Percentiles rank a stretch among this genome's conserved stretches.
Conservation (phyloP, 805 yeast genomes). For the Sugiyamaella americana region DNA sequence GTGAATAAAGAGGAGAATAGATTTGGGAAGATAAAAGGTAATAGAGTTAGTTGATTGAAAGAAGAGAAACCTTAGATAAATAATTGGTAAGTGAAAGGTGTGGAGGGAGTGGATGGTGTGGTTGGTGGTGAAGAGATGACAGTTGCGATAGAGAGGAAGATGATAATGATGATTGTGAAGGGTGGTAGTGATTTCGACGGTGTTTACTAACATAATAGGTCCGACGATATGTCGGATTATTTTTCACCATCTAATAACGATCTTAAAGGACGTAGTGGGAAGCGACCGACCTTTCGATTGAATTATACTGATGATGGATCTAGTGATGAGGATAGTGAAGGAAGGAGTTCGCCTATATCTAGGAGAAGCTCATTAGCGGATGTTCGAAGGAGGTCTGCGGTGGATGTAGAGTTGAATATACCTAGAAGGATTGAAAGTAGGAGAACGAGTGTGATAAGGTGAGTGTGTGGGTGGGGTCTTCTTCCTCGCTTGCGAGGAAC, state of each 20-base stretch:
- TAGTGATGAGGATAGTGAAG: background rate
- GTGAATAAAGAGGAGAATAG: no score
- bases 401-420: background rate
- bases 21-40: no score
- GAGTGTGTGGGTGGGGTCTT: background rate
- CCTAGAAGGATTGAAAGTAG: background rate
- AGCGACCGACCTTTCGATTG: slow-evolving; percentile 1
- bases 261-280: background rate
- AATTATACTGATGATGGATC: background rate
- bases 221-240: background rate
- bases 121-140: no score
- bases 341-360: background rate
- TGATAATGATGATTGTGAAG: no score
- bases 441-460: background rate
- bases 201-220: background rate
- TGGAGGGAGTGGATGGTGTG: no score
- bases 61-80: no score
- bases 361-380: background rate
- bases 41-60: no score
- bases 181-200: no score
- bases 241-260: background rate
- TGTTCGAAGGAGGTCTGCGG: background rate
- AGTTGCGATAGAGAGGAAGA: no score
- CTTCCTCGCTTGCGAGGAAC: no score
- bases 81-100: no score